These are phyloP conservation scores for Coriaria nepalensis DNA, from an alignment of 306 rosid species.

Conservation along the genomic window DNA sequence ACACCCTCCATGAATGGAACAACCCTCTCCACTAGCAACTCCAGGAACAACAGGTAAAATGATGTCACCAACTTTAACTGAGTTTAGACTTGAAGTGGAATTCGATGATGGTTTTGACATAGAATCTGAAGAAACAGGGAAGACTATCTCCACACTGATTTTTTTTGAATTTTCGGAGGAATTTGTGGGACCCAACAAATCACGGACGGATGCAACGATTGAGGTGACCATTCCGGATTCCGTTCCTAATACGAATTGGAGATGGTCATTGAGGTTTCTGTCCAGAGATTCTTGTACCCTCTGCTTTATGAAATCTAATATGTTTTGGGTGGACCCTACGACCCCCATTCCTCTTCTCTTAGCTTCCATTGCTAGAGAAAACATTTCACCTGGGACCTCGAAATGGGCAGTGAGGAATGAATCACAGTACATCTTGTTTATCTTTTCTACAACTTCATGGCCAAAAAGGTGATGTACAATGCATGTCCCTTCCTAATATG, in stretches of 20 bases:
- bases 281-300: slow-evolving; percentile 81
- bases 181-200: slow-evolving; percentile 41
- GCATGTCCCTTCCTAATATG: slow-evolving; percentile 78
- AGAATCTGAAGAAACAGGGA: slow-evolving; percentile 93
- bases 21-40: slow-evolving; percentile 82
- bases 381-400: slow-evolving; percentile 99
- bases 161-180: slow-evolving; percentile 34
- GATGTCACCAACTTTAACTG: slow-evolving; percentile 33
- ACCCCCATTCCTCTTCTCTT: slow-evolving; percentile 96
- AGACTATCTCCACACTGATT: slow-evolving; percentile 71
- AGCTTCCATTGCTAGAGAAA: slow-evolving; percentile 95
- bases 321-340: slow-evolving; percentile 87
- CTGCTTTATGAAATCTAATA: slow-evolving; percentile 73
- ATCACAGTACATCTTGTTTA: slow-evolving; percentile 86
- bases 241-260: slow-evolving; percentile 86
- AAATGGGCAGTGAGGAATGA: slow-evolving; percentile 95
- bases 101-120: slow-evolving; percentile 49
- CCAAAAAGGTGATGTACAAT: slow-evolving; percentile 89
- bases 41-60: slow-evolving; percentile 70
- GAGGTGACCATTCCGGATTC: slow-evolving; percentile 97
- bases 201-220: slow-evolving; percentile 67
- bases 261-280: slow-evolving; percentile 67
- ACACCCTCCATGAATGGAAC: slow-evolving; percentile 91
- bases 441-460: slow-evolving; percentile 81
- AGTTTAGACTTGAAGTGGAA: slow-evolving; percentile 23